Evolutionary conservation across 164 flowering plant species (phyloP).

Genomic region (Liquidambar formosana): DNA sequence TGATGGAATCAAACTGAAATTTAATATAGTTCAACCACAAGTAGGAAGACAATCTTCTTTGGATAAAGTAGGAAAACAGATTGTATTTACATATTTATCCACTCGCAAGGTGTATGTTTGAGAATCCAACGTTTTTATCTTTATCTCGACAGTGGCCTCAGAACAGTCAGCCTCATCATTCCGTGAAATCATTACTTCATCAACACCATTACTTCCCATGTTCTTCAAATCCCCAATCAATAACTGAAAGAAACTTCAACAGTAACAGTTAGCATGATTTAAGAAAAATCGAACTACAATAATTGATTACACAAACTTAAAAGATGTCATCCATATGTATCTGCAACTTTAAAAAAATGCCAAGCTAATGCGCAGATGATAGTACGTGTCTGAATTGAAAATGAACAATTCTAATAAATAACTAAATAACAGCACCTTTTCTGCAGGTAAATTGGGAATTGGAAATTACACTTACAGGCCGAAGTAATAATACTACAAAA

Average conservation of each 20-base stretch:
- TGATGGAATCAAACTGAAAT: too few relatives aligned
- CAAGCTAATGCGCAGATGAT: too few relatives aligned
- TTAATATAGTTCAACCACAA: too few relatives aligned
- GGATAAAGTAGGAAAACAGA: neutral
- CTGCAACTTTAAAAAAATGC: neutral
- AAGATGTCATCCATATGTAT: neutral
- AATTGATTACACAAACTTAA: neutral
- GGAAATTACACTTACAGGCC: too few relatives aligned
- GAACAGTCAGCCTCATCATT: slow-evolving; percentile 47
- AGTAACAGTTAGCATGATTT: neutral
- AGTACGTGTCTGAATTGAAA: too few relatives aligned
- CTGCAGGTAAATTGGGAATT: too few relatives aligned
- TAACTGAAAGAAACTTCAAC: neutral
- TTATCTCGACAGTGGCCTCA: slow-evolving; percentile 77
- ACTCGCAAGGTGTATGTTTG: slow-evolving; percentile 84
- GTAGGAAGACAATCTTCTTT: neutral
- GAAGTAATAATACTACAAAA: too few relatives aligned
- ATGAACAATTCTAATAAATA: too few relatives aligned
- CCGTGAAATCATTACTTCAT: slow-evolving; percentile 28
- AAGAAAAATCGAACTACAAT: neutral
- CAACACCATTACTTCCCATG: slow-evolving; percentile 59
- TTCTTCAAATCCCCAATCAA: neutral
- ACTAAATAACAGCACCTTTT: too few relatives aligned
- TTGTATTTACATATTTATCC: slow-evolving; percentile 65
- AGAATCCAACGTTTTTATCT: slow-evolving; percentile 87